Evolutionary conservation across 495 filamentous ascomycete genomes (phyloP), one percentile per base, ranked within the genome.

Genomic region (Clohesyomyces aquaticus): DNA sequence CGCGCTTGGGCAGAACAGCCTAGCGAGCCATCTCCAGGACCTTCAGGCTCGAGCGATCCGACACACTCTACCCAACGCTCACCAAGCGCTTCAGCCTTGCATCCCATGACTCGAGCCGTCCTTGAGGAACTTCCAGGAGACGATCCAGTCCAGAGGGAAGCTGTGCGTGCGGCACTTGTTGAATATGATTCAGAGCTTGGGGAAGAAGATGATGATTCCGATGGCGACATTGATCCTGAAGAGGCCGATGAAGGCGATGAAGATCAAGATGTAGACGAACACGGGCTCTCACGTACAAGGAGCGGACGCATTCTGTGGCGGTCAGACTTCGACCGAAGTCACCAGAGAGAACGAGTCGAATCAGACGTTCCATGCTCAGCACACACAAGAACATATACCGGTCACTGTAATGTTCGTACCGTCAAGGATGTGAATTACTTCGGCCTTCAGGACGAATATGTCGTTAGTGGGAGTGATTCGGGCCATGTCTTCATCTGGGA

Each of bases 371-470:
- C 87, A 2, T 84, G 84, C 64, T 79, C 75, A 28, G 70, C 83
- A 2, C 83, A 88, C 59, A 87, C 81, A 0, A 78, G 80, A 27
- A 63, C 76, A 35, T 91, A 88, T 68, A 76, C 77, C 8, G 88
- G 88, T 21, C 88, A 90, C 71, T 89, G 87, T 76, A 91, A 91
- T 58, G 78, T 88, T 52, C 83, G 84, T 64, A 91, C 88, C 0
- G 86, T 90, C 54, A 91, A 91, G 65, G 88, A 91, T 72, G 82
- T 87, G 54, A 90, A 90, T 55, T 91, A 83, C 73, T 88, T 85
- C 55, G 88, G 88, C 0, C 73, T 88, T 51, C 74, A 89, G 48
- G 88, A 91, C 67, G 87, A 91, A 65, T 91, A 90, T 63, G 87
- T 91, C 2, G 86, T 90, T 12, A 86, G 83, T 53, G 88, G 88